Base-by-base conservation (phyloP, 345 rosid species). In the Viola odorata region DNA sequence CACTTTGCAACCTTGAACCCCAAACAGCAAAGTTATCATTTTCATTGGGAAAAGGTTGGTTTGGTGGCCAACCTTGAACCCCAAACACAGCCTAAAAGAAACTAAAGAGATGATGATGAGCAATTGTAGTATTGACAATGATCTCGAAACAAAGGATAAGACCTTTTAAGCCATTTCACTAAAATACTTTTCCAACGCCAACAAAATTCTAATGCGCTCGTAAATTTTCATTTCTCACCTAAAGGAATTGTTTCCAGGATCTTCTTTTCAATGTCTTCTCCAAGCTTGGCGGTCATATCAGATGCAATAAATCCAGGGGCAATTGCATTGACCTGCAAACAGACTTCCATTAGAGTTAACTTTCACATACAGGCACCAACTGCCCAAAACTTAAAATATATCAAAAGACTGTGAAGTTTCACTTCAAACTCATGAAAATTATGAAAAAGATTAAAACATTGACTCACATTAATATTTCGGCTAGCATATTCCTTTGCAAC, bases 301-400 rank as follows among this genome's bases (percentile, higher is more conserved):
- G 69, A 67, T 53, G 96, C 96, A 62, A 94, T 94, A 77, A 94
- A 91, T 47, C 97, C 99, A 0, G 96, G 96, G 42, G 97, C 92
- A 70, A 90, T 69, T 65, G 89, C 96, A 77, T 88, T 94, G 68
- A 91, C 97, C 95, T 88, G 75, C 56, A 75, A 67, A 49, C 69
- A 0, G 5, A 55, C 37, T 14, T 15, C 37, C 58, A 59, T 68
- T 49, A 69, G 58, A 66, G 52, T 5, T 39, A 37, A 57, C 50
- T 44, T 37, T 23, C 50, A 48, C 7, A 51, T 32, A 54, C 11
- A 40, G 10, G 47, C 69, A 54, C 44, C 41, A 58, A 61, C 39
- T 38, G 53, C 32, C 32, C 32, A 23, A 23, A 23, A 23, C 32
- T 23, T 23, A 23, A 23, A 23, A 23, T 23, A 23, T 23, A 23